Conservation (phyloP, 2,329 filamentous ascomycete species). For the Talaromyces verruculosus region DNA sequence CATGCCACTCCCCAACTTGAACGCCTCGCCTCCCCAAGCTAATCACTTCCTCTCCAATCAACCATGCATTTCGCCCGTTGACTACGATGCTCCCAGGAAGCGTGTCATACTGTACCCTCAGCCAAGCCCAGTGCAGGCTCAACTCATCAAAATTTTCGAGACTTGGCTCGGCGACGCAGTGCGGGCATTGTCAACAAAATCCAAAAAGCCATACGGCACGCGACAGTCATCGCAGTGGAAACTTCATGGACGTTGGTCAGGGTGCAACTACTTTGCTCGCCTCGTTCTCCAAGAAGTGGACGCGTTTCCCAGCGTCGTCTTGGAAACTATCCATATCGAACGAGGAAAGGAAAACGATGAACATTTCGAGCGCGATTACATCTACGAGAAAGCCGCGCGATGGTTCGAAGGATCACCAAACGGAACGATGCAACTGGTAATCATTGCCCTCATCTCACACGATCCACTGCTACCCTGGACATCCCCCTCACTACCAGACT, state of each 20-base stretch:
- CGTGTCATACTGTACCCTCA: not conserved
- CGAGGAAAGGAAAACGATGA: not conserved
- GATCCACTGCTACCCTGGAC: not conserved
- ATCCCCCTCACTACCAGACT: not conserved
- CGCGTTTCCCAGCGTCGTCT: not conserved
- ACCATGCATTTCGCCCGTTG: not conserved
- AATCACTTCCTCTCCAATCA: not conserved
- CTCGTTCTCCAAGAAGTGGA: not conserved
- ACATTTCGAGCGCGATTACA: slow-evolving; percentile 7
- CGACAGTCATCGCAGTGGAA: not conserved
- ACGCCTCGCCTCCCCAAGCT: not conserved
- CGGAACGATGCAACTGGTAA: not conserved
- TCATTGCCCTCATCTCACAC: not conserved
- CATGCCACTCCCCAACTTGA: not conserved
- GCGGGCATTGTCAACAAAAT: not conserved
- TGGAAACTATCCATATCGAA: not conserved
- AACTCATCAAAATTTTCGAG: not conserved
- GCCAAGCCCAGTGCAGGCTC: not conserved
- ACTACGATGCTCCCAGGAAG: not conserved
- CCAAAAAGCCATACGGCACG: not conserved
- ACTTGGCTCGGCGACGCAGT: not conserved
- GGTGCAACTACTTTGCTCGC: slow-evolving; percentile 8
- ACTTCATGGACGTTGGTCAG: not conserved
- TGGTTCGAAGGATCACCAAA: slow-evolving; percentile 6
- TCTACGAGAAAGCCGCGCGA: slow-evolving; percentile 4